phyloP scores from a whole-genome alignment of 192 early-diverging fungal species.

The Dissophora ornata region DNA sequence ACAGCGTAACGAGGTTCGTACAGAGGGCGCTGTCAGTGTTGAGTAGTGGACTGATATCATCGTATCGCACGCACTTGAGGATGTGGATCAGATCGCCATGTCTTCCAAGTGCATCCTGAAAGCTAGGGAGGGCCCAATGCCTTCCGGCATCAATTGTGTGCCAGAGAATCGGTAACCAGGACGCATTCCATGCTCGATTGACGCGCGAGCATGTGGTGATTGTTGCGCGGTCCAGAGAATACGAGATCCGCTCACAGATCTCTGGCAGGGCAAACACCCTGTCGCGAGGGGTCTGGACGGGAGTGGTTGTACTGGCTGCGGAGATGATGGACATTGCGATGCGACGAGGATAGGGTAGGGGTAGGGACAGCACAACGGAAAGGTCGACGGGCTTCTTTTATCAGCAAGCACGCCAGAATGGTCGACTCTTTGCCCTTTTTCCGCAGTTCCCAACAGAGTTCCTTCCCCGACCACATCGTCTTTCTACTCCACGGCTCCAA shows the following conservation, averaged over 20 bases:
- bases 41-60: conserved; percentile 27
- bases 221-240: conserved; percentile 6
- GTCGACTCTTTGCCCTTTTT: too few species aligned
- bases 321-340: neutral
- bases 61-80: conserved; percentile 36
- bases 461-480: too few species aligned
- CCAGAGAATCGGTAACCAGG: conserved; percentile 38
- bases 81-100: conserved; percentile 30
- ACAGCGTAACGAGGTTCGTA: conserved; percentile 15
- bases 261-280: conserved; percentile 22
- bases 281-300: neutral
- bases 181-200: conserved; percentile 16
- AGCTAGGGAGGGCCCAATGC: conserved; percentile 22
- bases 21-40: neutral
- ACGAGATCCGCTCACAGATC: conserved; percentile 30
- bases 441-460: too few species aligned
- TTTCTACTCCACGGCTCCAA: too few species aligned
- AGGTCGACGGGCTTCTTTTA: too few species aligned
- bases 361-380: too few species aligned
- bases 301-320: neutral
- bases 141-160: conserved; percentile 29
- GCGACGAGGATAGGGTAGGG: too few species aligned
- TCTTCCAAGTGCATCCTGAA: conserved; percentile 9
- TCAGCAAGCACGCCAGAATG: too few species aligned
- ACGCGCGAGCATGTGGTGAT: conserved; percentile 21